phyloP scores from a whole-genome alignment of 768 basidiomycete species.

The Russula sp. region DNA sequence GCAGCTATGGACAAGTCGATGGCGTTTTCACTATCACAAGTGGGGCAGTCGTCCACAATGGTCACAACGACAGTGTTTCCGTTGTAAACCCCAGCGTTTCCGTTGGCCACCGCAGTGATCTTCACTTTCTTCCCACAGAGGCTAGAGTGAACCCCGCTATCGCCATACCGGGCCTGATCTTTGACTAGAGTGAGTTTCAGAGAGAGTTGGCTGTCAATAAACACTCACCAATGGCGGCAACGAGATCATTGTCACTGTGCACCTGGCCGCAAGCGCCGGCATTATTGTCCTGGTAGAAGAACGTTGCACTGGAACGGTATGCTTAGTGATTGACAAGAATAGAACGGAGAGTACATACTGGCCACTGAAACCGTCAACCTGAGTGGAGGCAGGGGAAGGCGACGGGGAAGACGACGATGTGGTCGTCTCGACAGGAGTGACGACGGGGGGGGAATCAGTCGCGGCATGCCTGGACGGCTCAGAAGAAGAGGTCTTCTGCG shows the following conservation, averaged over 20 bases:
- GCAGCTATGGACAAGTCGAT: conserved; percentile 71
- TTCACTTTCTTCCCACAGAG: conserved; percentile 62
- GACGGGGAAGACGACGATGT: background rate
- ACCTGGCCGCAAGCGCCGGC: conserved; percentile 74
- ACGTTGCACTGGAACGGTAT: conserved; percentile 35
- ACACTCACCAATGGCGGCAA: conserved; percentile 58
- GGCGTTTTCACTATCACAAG: conserved; percentile 45
- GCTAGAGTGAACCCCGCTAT: conserved; percentile 39
- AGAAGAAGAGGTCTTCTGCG: background rate
- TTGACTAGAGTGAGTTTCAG: background rate
- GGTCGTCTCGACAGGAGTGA: background rate
- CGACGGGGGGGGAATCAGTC: background rate
- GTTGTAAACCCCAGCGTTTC: conserved; percentile 49
- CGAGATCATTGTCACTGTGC: conserved; percentile 48
- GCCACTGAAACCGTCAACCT: conserved; percentile 1
- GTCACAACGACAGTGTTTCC: conserved; percentile 54
- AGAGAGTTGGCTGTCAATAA: background rate
- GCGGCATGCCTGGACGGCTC: background rate
- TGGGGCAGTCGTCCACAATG: conserved; percentile 80
- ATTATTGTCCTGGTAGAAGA: conserved; percentile 44
- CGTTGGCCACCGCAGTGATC: conserved; percentile 57
- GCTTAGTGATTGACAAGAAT: background rate
- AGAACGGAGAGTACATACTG: conserved; percentile 5
- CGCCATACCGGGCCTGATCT: conserved; percentile 52
- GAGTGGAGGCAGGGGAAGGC: background rate